Evolutionary conservation across 805 yeast species (phyloP), one percentile per base, ranked within the genome.

Genomic region (Candida tammaniensis): DNA sequence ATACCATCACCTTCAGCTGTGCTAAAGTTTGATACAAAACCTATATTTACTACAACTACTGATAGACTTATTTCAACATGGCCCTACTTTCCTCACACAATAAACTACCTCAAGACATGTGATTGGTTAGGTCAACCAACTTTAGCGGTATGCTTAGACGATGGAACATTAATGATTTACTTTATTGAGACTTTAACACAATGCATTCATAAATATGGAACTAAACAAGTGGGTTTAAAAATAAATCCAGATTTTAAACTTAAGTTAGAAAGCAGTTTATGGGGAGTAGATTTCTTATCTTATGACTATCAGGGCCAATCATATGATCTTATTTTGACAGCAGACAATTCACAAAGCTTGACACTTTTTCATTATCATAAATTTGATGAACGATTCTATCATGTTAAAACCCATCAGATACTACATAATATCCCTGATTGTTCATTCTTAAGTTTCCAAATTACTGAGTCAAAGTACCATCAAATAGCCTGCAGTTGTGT

Each of bases 351-450:
- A 4, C 74, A 68, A 35, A 51, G 55, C 5, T 55, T 78, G 2
- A 59, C 72, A 0, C 38, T 75, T 5, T 63, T 74, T 34, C 58
- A 61, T 31, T 57, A 59, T 35, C 54, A 59, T 36, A 33, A 28
- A 16, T 39, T 4, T 27, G 61, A 54, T 31, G 39, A 43, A 4
- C 32, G 46, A 17, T 63, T 62, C 32, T 54, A 53, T 34, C 58
- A 51, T 26, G 52, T 64, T 3, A 58, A 52, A 21, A 55, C 76
- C 1, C 71, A 66, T 24, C 64, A 61, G 27, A 40, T 81, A 12
- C 47, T 64, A 6, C 80, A 77, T 45, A 81, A 82, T 46, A 65
- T 81, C 8, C 69, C 87, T 0, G 75, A 68, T 35, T 71, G 76
- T 1, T 51, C 69, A 16, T 63, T 78, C 30, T 41, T 42, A n/a